Conservation (phyloP, 805 yeast species). For the Candida stauntonica region DNA sequence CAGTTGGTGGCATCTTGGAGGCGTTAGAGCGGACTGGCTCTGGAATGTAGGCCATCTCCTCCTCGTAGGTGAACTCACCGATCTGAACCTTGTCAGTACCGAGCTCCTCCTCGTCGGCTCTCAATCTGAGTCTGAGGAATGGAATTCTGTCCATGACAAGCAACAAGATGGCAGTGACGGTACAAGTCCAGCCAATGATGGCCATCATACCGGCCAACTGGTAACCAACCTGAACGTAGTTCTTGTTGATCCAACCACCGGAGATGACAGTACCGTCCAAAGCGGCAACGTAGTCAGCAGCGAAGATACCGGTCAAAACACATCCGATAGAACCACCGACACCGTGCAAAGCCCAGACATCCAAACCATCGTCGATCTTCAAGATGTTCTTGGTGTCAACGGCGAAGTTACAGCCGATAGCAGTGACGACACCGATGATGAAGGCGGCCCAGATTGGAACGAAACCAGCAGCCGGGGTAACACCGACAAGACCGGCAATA, state of each 20-base stretch:
- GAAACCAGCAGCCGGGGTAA: conserved; percentile 96
- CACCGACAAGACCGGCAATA: conserved; percentile 89
- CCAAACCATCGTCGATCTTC: conserved; percentile 90
- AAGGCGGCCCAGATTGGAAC: conserved; percentile 90
- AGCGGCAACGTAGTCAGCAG: conserved; percentile 85
- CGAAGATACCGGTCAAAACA: conserved; percentile 83
- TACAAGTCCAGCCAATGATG: conserved; percentile 71
- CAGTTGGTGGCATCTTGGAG: conserved; percentile 27
- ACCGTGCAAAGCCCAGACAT: conserved; percentile 90
- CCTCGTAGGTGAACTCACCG: conserved; percentile 79
- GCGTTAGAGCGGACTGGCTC: conserved; percentile 70
- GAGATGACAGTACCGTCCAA: conserved; percentile 67
- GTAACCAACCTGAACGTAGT: conserved; percentile 79
- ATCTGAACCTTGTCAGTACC: conserved; percentile 90
- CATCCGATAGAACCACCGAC: conserved; percentile 89
- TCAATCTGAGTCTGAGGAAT: conserved; percentile 73
- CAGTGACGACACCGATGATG: conserved; percentile 77
- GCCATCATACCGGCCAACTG: conserved; percentile 79
- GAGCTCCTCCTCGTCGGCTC: conserved; percentile 79
- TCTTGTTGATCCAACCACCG: conserved; percentile 89
- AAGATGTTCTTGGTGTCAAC: conserved; percentile 71
- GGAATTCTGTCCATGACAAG: conserved; percentile 70
- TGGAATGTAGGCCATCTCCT: conserved; percentile 62
- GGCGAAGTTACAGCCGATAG: conserved; percentile 75
- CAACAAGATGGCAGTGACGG: conserved; percentile 65